These are phyloP conservation scores for Ophiocordyceps camponoti-saundersi DNA, from an alignment of 2,329 filamentous ascomycete species.

Conservation along the genomic window DNA sequence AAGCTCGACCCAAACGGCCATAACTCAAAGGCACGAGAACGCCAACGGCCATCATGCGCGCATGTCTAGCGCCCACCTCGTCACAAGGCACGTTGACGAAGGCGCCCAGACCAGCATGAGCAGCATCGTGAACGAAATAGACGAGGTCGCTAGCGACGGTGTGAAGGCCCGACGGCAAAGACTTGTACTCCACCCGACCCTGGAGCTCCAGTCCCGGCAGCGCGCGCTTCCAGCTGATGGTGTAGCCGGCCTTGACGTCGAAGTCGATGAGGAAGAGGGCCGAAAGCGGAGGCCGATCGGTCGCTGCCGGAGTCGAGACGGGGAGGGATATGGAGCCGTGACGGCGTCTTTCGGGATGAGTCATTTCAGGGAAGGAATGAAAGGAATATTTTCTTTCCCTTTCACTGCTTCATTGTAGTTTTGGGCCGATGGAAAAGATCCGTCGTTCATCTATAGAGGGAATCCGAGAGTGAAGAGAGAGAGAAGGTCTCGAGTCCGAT, in stretches of 20 bases:
- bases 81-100: slow-evolving; percentile 74
- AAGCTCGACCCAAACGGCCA: slow-evolving; percentile 71
- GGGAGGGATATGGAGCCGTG: slow-evolving; percentile 19
- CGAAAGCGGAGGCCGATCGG: slow-evolving; percentile 30
- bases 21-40: slow-evolving; percentile 73
- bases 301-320: slow-evolving; percentile 12
- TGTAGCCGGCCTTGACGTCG: slow-evolving; percentile 83
- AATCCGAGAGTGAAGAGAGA: too few relatives aligned
- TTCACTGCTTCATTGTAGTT: background rate
- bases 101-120: slow-evolving; percentile 76
- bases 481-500: too few relatives aligned
- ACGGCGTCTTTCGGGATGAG: slow-evolving; percentile 21
- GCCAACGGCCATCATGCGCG: slow-evolving; percentile 83
- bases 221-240: slow-evolving; percentile 73
- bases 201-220: slow-evolving; percentile 57
- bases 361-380: too few relatives aligned
- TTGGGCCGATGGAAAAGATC: background rate
- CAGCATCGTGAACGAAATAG: slow-evolving; percentile 75
- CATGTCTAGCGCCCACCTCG: slow-evolving; percentile 63
- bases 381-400: background rate
- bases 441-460: too few relatives aligned
- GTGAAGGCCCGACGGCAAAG: slow-evolving; percentile 82
- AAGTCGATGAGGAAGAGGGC: slow-evolving; percentile 83
- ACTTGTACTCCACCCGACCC: slow-evolving; percentile 89
- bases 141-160: slow-evolving; percentile 76